These are phyloP conservation scores for Purpureocillium lavendulum DNA, from an alignment of 2,329 filamentous ascomycete species.

Conservation along the genomic window DNA sequence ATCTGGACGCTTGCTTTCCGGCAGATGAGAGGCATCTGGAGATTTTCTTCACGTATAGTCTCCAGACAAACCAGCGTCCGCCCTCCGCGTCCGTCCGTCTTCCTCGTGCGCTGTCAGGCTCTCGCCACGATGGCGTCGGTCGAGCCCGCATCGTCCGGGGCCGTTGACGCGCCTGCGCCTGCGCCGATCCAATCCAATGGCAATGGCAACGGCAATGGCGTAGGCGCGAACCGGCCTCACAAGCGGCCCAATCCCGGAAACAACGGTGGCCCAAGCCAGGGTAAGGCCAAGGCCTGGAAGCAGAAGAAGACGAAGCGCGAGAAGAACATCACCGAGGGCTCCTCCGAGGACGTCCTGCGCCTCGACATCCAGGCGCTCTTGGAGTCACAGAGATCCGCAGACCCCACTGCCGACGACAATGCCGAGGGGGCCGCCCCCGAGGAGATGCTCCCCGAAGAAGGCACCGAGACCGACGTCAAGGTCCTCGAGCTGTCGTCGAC, in stretches of 20 bases:
- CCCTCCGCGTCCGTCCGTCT: background rate
- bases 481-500: slow-evolving; percentile 80
- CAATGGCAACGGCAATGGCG: no score
- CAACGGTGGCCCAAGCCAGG: slow-evolving; percentile 5
- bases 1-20: background rate
- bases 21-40: background rate
- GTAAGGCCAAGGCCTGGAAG: slow-evolving; percentile 19
- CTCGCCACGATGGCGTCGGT: background rate
- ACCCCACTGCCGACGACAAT: slow-evolving; percentile 15
- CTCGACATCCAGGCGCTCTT: slow-evolving; percentile 52
- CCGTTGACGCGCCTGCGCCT: no score
- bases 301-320: slow-evolving; percentile 49
- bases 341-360: slow-evolving; percentile 58
- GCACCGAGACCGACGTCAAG: slow-evolving; percentile 73
- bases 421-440: slow-evolving; percentile 17
- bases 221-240: background rate
- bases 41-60: background rate
- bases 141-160: no score
- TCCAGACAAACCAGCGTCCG: background rate
- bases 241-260: slow-evolving; percentile 3
- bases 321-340: slow-evolving; percentile 52
- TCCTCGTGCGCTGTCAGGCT: no score
- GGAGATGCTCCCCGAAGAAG: slow-evolving; percentile 50
- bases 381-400: slow-evolving; percentile 26
- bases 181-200: no score